Base-by-base conservation (phyloP, 192 early-diverging fungal species). In the Rhizophlyctis rosea region DNA sequence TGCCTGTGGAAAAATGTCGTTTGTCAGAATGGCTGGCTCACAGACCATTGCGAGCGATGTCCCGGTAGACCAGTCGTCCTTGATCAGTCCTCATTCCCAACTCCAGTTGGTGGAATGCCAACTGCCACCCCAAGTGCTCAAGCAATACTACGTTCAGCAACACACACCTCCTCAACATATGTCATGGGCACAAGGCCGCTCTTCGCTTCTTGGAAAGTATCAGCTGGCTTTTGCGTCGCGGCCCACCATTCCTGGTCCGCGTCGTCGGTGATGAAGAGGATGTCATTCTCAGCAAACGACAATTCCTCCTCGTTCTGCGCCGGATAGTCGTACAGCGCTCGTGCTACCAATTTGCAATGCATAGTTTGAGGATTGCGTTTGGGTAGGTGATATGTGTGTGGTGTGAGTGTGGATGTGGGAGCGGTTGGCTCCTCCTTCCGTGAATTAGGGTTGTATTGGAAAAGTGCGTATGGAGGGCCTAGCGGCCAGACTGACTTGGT, bases 261-360 rank as follows among this genome's bases (percentile, higher is more conserved):
- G 62, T 81, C 74, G 32, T 78, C 78, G n/a, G 64, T 55, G 25
- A 83, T 67, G n/a, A 79, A 61, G 21, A 98, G 70, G 4, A 74
- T 65, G 54, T 86, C 87, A 36, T 83, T 90, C 66, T 91, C 92
- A 33, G 65, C 69, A 47, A 98, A 78, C 1, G 85, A 75, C 31
- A 96, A 81, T 71, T 97, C 94, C 62, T 96, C 94, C 31, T 87
- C 87, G 59, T 81, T 82, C 47, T 82, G 76, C 24, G 96, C 88
- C 34, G 83, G 85, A 63, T 94, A 98, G 61, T 89, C 90, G 64
- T 87, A 98, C 51, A 90, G 70, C 33, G 87, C 96, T n/a, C 54
- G 50, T 34, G 71, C 73, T 21, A 79, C 65, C 16, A 72, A 60
- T 36, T 70, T 70, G 67, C 76, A 78, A 52, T 78, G 62, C 76